Evolutionary conservation across 352 stramenopile species (phyloP), one percentile per base, ranked within the genome.

Genomic region (Globisporangium barbulae): DNA sequence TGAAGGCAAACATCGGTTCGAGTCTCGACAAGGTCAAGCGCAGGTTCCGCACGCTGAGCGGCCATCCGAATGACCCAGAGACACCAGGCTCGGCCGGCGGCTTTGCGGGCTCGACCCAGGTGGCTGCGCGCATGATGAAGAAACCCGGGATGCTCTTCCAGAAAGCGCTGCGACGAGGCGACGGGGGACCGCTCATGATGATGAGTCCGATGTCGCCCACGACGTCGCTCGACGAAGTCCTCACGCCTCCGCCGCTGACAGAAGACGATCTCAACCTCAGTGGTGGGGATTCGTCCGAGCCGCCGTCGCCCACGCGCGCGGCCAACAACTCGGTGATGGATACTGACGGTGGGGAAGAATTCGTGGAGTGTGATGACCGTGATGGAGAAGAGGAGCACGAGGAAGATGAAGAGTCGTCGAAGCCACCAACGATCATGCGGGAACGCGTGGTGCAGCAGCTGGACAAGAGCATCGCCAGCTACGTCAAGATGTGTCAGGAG

Each of bases 1-100:
- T 88, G 53, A 90, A 88, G 62, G 73, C 75, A 3, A 90, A 93
- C 45, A 71, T 93, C 33, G 79, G 81, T 12, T 90, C 82, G 19
- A 90, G 80, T 48, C 73, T 93, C 21, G 91, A 87, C 48, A 91
- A 91, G 64, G 81, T 93, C 39, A 90, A 90, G 57, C 84, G 75
- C 37, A 78, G 77, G 13, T 90, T 93, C 28, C 75, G 75, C 0
- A 88, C 80, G n/a, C 63, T 90, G 47, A 75, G 77, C 15, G 76
- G 69, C 19, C 75, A 89, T 52, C 72, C 81, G 41, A 80, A 84
- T 53, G 75, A 86, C 48, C 58, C 68, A 0, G 68, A 72, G 8
- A 63, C 67, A 0, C 67, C 73, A 6, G 25, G 47, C 3, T 31
- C 19, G 1, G n/a, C 6, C 3, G 41, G 48, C 59, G 70, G 62